Base-by-base conservation (phyloP, 257 asterid species). In the Solanum tacnaense region DNA sequence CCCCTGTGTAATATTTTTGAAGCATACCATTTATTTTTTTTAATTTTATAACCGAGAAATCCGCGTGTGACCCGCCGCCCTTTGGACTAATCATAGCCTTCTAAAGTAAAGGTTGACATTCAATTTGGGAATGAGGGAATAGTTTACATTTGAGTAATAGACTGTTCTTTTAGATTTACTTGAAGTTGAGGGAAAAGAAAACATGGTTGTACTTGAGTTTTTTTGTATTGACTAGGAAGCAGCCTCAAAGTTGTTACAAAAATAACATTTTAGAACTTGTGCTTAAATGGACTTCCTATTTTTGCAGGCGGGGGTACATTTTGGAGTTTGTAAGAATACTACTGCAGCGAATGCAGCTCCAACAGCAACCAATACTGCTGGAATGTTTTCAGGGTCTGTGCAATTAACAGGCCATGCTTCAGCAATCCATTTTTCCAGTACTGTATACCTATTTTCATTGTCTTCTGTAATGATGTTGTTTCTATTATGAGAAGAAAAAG, bases 381-480 rank as follows among this genome's bases (percentile, higher is more conserved):
- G 99, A 86, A 97, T 96, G 93, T 95, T 97, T 93, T 93, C 99
- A 15, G 99, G 99, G 58, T 94, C 98, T 15, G 99, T 96, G 89
- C 98, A 97, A 90, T 87, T 97, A 88, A 90, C 95, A 3, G 97
- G 97, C 87, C 93, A 91, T 79, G 96, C 96, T 89, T 88, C 98
- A 70, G 41, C 87, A n/a, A 84, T 88, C 88, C 78, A 88, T 71
- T 65, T 86, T 87, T 90, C 93, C 29, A 79, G 67, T 90, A 46
- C 81, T 74, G 79, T 90, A 36, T 52, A 84, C 78, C 31, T 89
- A 38, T 91, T 81, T 81, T 87, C 89, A 52, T 90, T n/a, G 87
- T 86, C 29, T 68, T 75, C n/a, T 74, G 94, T 87, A 84, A 16
- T 91, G 25, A 18, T 82, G 83, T 76, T 90, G 67, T 89, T 85